Evolutionary conservation across 805 yeast genomes (phyloP).

Genomic region (Candida suzukii): DNA sequence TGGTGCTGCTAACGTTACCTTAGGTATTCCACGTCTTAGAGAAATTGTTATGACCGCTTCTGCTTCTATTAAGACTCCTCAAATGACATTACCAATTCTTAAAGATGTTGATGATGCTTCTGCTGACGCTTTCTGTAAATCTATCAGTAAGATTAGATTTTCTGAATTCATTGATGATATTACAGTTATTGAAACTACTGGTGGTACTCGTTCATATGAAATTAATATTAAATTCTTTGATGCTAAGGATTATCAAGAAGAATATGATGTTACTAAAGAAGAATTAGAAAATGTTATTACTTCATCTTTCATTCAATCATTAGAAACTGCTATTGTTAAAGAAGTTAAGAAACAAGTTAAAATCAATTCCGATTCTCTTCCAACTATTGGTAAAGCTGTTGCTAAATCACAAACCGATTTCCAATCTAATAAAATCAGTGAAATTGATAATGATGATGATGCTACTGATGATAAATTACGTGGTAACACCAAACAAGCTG

Average conservation of each 20-base stretch:
- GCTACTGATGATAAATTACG: conserved; percentile 58
- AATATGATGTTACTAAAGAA: conserved; percentile 80
- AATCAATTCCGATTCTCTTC: conserved; percentile 39
- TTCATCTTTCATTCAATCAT: conserved; percentile 53
- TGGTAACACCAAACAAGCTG: conserved; percentile 72
- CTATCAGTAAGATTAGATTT: conserved; percentile 75
- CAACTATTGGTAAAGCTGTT: conserved; percentile 66
- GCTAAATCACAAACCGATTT: conserved; percentile 45
- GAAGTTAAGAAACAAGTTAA: conserved; percentile 79
- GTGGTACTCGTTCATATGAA: conserved; percentile 64
- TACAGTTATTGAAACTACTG: conserved; percentile 82
- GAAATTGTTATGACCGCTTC: conserved; percentile 99
- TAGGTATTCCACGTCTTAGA: conserved; percentile 99
- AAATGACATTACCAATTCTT: conserved; percentile 87
- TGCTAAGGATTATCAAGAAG: conserved; percentile 68
- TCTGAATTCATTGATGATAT: conserved; percentile 87
- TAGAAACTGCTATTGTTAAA: conserved; percentile 69
- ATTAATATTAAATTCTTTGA: conserved; percentile 73
- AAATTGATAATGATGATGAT: conserved; percentile 38
- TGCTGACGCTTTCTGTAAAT: conserved; percentile 90
- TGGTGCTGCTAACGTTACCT: conserved; percentile 99
- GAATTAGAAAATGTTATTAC: conserved; percentile 68
- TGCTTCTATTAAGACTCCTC: conserved; percentile 94
- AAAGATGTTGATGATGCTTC: conserved; percentile 74
- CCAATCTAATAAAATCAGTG: conserved; percentile 22